A percentile compares a stretch with the other conserved stretches of the same genome.
Evolutionary conservation across 345 rosid species (phyloP).

Genomic region (Aurinia saxatilis): DNA sequence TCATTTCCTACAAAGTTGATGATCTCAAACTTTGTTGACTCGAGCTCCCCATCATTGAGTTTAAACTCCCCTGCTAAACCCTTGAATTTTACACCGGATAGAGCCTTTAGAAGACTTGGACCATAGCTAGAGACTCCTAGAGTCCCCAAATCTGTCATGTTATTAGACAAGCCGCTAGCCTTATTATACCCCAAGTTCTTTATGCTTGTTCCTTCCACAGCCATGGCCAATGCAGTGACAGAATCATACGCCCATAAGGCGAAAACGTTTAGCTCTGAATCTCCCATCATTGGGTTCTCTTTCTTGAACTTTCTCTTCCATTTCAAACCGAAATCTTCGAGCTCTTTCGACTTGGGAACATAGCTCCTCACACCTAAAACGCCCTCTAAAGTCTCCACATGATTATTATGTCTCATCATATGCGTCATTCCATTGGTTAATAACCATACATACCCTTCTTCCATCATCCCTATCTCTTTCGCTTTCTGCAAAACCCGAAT

Average conservation of each 20-base stretch:
- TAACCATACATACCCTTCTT: constrained; percentile 54
- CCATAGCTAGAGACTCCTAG: constrained; percentile 20
- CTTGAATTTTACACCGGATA: constrained; percentile 22
- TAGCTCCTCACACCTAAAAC: constrained; percentile 26
- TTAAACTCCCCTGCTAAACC: constrained; percentile 38
- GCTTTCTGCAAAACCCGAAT: constrained; percentile 36
- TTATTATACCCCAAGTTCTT: background rate
- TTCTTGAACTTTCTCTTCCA: constrained; percentile 9
- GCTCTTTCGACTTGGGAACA: constrained; percentile 11
- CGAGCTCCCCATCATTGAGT: constrained; percentile 32
- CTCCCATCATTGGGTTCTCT: background rate
- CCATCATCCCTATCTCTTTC: constrained; percentile 48
- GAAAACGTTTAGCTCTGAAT: background rate
- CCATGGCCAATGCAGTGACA: constrained; percentile 35
- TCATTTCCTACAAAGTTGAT: constrained; percentile 30
- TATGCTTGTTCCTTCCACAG: constrained; percentile 18
- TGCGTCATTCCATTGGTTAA: constrained; percentile 18
- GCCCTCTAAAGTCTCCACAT: constrained; percentile 17
- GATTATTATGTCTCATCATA: background rate
- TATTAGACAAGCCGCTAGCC: background rate
- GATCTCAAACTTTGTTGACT: constrained; percentile 34
- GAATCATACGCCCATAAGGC: constrained; percentile 39
- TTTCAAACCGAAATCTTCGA: constrained; percentile 14
- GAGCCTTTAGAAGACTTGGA: constrained; percentile 20
- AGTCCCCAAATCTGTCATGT: background rate